Percentiles rank a stretch among this genome's conserved stretches.
Evolutionary conservation across 106 monocot genomes (phyloP).

Genomic region (Ottelia alismoides): DNA sequence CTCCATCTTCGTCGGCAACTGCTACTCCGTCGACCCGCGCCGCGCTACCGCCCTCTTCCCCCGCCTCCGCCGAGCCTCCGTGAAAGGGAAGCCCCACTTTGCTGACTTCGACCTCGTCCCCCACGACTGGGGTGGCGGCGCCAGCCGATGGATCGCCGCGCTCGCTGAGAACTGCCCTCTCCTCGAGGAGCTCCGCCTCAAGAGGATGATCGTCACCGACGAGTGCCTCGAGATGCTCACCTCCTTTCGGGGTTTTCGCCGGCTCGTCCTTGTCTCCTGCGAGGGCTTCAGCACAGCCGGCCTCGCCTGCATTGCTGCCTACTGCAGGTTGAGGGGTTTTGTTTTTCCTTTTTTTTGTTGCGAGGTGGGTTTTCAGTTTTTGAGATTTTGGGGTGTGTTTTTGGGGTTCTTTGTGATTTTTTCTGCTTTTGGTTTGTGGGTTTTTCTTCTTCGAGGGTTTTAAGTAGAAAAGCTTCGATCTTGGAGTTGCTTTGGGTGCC

Average conservation of each 20-base stretch:
- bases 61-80: constrained; percentile 13
- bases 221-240: constrained; percentile 43
- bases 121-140: constrained; percentile 46
- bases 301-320: constrained; percentile 37
- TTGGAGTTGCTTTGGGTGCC: no score
- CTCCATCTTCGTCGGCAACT: constrained; percentile 51
- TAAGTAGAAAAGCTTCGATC: no score
- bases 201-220: constrained; percentile 60
- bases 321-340: no score
- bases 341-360: no score
- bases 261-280: constrained; percentile 27
- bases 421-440: no score
- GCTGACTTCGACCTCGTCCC: constrained; percentile 68
- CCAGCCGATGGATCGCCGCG: constrained; percentile 34
- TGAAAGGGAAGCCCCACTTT: constrained; percentile 76
- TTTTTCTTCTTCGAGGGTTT: no score
- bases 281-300: constrained; percentile 52
- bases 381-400: no score
- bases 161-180: constrained; percentile 44
- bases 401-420: no score
- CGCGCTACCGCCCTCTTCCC: constrained; percentile 26
- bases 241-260: constrained; percentile 32
- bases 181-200: constrained; percentile 54
- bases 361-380: no score
- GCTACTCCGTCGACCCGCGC: constrained; percentile 36